Base-by-base conservation (phyloP, 2,329 filamentous ascomycete species). In the Lasiodiplodia sp. region DNA sequence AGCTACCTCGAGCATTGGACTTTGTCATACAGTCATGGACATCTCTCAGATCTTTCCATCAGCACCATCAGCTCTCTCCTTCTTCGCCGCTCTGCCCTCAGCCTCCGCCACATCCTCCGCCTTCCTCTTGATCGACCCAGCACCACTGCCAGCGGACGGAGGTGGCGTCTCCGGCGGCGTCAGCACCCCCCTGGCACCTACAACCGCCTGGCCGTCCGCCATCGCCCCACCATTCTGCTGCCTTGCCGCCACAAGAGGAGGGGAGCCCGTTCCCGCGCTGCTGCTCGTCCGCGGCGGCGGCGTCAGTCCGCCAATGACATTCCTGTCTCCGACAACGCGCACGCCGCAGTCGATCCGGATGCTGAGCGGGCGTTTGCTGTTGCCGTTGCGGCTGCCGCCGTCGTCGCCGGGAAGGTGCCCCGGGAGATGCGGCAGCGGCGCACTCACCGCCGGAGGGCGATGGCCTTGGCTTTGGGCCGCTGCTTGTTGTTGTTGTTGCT, bases 271-370 rank as follows among this genome's bases (percentile, higher is more conserved):
- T 28, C 3, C 38, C 10, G 7, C 14, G 63, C 37, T 57, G 31
- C 18, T 47, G 37, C 52, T 47, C 49, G 7, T 16, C 34, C 31
- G 23, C 11, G 16, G 11, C n/a, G 23, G 53, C 52, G n/a, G 38
- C 38, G 18, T 10, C 28, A 49, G 16, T 5, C 31, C 66, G 7
- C 66, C 56, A 1, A 63, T 8, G 23, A 85, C 71, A 65, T 87
- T 87, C 12, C 78, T 76, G 2, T 75, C 71, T 0, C 85, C 85
- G 47, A 82, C 76, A 18, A 86, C 49, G 31, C 53, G 56, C 16
- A 69, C 53, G 44, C 60, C 62, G 66, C 68, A 70, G 51, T 70
- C 47, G 28, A 71, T 51, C 40, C 21, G 68, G 58, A 71, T 40
- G 66, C 16, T 68, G 28, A 51, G 28, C 16, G 66, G 57, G 34